Conservation (phyloP, 1,284 basidiomycete genomes). For the Inonotus obliquus region DNA sequence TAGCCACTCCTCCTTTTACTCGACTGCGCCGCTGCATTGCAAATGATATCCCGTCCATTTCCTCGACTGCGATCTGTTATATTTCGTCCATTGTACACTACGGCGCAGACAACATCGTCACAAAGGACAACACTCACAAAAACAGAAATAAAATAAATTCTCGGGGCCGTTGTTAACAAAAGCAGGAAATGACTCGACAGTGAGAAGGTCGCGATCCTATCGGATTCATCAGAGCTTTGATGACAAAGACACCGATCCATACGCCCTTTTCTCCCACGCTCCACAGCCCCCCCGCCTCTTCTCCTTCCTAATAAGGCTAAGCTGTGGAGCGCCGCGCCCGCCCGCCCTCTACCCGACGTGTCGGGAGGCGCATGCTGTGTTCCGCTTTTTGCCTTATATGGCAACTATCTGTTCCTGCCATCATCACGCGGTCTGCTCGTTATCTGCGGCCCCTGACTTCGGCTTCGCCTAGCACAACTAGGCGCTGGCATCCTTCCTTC, state of each 20-base stretch:
- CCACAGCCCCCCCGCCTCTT: background rate
- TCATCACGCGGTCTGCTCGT: background rate
- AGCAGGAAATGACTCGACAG: conserved; percentile 5
- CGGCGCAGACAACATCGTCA: background rate
- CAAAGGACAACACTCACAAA: background rate
- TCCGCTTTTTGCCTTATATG: background rate
- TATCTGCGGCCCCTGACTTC: background rate
- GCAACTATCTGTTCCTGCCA: background rate
- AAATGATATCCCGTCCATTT: no score
- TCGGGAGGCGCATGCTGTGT: conserved; percentile 17
- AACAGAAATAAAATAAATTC: background rate
- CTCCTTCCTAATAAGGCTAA: background rate
- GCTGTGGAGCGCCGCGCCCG: background rate
- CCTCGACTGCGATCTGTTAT: background rate
- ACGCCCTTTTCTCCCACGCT: conserved; percentile 3
- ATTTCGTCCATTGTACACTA: background rate
- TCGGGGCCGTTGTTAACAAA: background rate
- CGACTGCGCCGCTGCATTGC: conserved; percentile 12
- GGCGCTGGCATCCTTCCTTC: background rate
- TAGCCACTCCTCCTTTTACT: background rate
- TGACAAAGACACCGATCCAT: conserved; percentile 10
- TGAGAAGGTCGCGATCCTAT: background rate
- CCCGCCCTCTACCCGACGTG: background rate
- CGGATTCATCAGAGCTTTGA: background rate
- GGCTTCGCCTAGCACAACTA: background rate